A percentile compares a stretch with the other conserved stretches of the same genome.
phyloP scores from a whole-genome alignment of 129 eudicot genomes.

The Ambrosia artemisiifolia region DNA sequence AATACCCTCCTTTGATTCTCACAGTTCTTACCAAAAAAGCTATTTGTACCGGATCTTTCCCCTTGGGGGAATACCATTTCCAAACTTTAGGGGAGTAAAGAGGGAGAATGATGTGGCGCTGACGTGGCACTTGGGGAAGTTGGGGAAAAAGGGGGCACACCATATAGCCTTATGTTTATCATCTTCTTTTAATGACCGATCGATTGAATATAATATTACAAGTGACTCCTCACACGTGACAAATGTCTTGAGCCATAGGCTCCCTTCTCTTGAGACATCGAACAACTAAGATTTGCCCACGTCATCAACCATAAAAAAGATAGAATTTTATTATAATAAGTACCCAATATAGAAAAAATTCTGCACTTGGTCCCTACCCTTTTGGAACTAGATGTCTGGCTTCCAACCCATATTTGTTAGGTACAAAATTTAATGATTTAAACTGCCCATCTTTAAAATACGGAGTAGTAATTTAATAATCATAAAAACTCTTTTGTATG shows the following conservation, averaged over 20 bases:
- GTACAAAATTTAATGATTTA: constrained; percentile 20
- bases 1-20: too few species aligned
- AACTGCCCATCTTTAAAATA: constrained; percentile 20
- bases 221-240: constrained; percentile 19
- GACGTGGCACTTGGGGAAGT: too few species aligned
- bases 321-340: background rate
- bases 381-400: constrained; percentile 12
- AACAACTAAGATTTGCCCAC: constrained; percentile 33
- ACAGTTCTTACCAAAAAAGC: too few species aligned
- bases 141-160: too few species aligned
- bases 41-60: too few species aligned
- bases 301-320: constrained; percentile 8
- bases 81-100: too few species aligned
- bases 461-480: background rate
- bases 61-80: too few species aligned
- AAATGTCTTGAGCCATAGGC: constrained; percentile 12
- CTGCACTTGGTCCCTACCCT: constrained; percentile 19
- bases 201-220: background rate
- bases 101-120: too few species aligned
- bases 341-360: constrained; percentile 7
- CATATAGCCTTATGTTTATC: too few species aligned
- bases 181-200: too few species aligned
- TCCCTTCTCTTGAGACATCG: background rate
- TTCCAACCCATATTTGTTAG: constrained; percentile 12
- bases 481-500: background rate